Evolutionary conservation across 164 flowering plant genomes (phyloP), one percentile per base, ranked within the genome.

Genomic region (Stephania japonica): DNA sequence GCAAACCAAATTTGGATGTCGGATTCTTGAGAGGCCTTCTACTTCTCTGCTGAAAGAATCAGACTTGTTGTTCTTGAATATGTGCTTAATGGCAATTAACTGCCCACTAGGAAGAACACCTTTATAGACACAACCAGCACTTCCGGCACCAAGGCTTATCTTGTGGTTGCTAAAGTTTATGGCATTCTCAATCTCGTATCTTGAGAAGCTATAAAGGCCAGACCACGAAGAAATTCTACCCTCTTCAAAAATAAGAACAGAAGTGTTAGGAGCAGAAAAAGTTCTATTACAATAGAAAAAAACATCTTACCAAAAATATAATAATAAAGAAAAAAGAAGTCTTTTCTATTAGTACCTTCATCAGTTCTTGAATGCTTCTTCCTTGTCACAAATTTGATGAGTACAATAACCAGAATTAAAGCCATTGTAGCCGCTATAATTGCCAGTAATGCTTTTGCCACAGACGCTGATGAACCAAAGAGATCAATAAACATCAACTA

Each of bases 71-170:
- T 80, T 80, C 77, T 80, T 84, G 73, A 77, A 71, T 26, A 91
- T 87, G 69, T 89, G 90, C 76, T 91, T 91, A 75, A 89, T 83
- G 7, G 93, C 96, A 26, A 91, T 89, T 12, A 73, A 66, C 75
- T 89, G 93, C 38, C 96, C 96, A 63, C 96, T 89, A 0, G 93
- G 96, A 68, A 91, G 79, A 66, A 84, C 68, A 5, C 90, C 96
- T 73, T 83, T 87, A 75, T 86, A 90, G 21, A 90, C 96, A 5
- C 75, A 78, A 0, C 96, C 96, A 0, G 93, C 93, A 73, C 95
- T 90, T 42, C 92, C 95, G 0, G 86, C 75, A 7, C 91, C 92
- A 4, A 89, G 82, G 81, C 72, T 26, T 66, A 77, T 78, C 76
- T 73, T 80, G 18, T 81, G 86, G 70, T 19, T 56, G 23, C 79